A percentile compares a stretch with the other conserved stretches of the same genome.
These are phyloP conservation scores for Arachis stenosperma DNA, from an alignment of 306 rosid genomes.

Conservation along the genomic window DNA sequence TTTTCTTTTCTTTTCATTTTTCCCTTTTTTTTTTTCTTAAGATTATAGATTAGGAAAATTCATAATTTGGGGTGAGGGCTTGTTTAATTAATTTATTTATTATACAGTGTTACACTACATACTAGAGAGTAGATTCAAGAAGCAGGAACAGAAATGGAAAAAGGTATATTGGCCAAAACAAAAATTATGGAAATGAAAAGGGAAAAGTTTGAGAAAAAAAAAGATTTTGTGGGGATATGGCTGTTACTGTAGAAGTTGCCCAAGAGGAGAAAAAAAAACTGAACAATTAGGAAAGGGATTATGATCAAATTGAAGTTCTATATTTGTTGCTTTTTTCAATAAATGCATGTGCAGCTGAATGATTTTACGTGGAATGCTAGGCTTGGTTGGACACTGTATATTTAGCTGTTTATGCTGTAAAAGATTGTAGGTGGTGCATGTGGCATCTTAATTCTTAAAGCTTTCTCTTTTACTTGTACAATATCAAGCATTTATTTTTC, in stretches of 20 bases:
- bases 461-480: conserved; percentile 40
- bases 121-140: conserved; percentile 34
- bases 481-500: conserved; percentile 35
- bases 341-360: conserved; percentile 41
- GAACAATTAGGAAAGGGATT: conserved; percentile 16
- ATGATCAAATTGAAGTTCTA: conserved; percentile 40
- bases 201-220: not conserved
- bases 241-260: not conserved
- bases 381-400: conserved; percentile 36
- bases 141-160: not conserved
- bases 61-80: conserved; percentile 41
- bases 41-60: conserved; percentile 58
- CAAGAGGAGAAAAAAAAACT: conserved; percentile 6
- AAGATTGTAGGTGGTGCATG: conserved; percentile 35
- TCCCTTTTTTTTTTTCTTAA: not conserved
- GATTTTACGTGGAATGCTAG: conserved; percentile 33
- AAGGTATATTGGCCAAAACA: conserved; percentile 20
- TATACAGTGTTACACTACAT: conserved; percentile 15
- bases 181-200: not conserved
- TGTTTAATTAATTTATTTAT: conserved; percentile 48
- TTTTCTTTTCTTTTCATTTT: conserved; percentile 20
- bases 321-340: conserved; percentile 36
- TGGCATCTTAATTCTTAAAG: conserved; percentile 31
- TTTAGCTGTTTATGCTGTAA: conserved; percentile 40
- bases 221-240: conserved; percentile 18